A percentile compares a stretch with the other conserved stretches of the same genome.
Conservation (phyloP, 2,329 filamentous ascomycete species). For the Orbilia javanica region DNA sequence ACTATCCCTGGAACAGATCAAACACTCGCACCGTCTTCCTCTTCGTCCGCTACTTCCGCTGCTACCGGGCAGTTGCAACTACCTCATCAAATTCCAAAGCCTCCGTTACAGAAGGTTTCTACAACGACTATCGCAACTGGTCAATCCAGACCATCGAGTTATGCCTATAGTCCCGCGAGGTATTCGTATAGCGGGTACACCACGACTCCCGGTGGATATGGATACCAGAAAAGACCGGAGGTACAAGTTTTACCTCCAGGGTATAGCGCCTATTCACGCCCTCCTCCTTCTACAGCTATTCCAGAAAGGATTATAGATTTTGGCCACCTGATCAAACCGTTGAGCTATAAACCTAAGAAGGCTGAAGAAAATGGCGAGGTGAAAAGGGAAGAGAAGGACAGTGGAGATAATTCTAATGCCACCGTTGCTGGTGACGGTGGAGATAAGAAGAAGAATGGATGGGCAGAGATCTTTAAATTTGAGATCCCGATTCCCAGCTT, state of each 20-base stretch:
- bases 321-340: slow-evolving; percentile 44
- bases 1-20: slow-evolving; percentile 3
- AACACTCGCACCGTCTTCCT: slow-evolving; percentile 16
- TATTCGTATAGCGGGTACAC: slow-evolving; percentile 40
- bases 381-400: background rate
- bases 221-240: slow-evolving; percentile 36
- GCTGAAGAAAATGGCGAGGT: background rate
- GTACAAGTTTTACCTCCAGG: slow-evolving; percentile 47
- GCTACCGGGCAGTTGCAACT: background rate
- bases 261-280: slow-evolving; percentile 39
- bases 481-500: slow-evolving; percentile 49
- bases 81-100: slow-evolving; percentile 1
- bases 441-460: slow-evolving; percentile 17
- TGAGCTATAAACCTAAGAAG: slow-evolving; percentile 45
- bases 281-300: background rate
- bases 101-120: background rate
- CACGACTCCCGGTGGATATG: background rate
- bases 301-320: slow-evolving; percentile 29
- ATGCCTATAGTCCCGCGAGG: slow-evolving; percentile 33
- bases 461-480: slow-evolving; percentile 41
- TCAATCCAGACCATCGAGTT: background rate
- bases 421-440: background rate
- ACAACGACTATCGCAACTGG: background rate
- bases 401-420: background rate
- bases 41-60: background rate